Evolutionary conservation across 805 yeast species (phyloP).

Genomic region (Monosporozyma yasuniensis): DNA sequence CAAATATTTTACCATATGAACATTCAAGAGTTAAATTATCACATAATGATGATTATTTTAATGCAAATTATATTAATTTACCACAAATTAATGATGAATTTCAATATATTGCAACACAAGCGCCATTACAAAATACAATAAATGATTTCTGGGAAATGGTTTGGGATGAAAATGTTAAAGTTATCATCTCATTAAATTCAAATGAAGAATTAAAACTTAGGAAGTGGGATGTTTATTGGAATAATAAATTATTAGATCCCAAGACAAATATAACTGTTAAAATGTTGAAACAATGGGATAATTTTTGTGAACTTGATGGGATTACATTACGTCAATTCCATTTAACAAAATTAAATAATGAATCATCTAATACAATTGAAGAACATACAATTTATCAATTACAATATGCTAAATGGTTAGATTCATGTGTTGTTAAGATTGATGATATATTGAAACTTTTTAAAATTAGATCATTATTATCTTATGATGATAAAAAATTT

Average conservation of each 20-base stretch:
- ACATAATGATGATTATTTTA: slow-evolving; percentile 42
- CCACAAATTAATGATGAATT: slow-evolving; percentile 33
- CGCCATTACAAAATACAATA: slow-evolving; percentile 69
- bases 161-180: slow-evolving; percentile 50
- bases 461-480: slow-evolving; percentile 23
- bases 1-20: slow-evolving; percentile 78
- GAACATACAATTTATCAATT: slow-evolving; percentile 49
- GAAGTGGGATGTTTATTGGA: slow-evolving; percentile 85
- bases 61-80: slow-evolving; percentile 61
- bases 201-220: slow-evolving; percentile 62
- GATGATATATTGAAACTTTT: neutral
- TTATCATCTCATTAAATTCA: slow-evolving; percentile 69
- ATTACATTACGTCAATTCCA: slow-evolving; percentile 28
- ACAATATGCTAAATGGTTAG: slow-evolving; percentile 77
- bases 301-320: slow-evolving; percentile 26
- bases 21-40: slow-evolving; percentile 61
- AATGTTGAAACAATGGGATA: slow-evolving; percentile 23
- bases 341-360: slow-evolving; percentile 7
- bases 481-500: slow-evolving; percentile 10
- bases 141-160: slow-evolving; percentile 88
- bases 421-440: slow-evolving; percentile 50
- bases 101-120: slow-evolving; percentile 79
- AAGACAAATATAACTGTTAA: slow-evolving; percentile 28
- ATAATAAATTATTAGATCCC: slow-evolving; percentile 23
- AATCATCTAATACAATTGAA: too few species aligned